These are phyloP conservation scores for Coffea eugenioides DNA, from an alignment of 257 asterid species.

Conservation along the genomic window DNA sequence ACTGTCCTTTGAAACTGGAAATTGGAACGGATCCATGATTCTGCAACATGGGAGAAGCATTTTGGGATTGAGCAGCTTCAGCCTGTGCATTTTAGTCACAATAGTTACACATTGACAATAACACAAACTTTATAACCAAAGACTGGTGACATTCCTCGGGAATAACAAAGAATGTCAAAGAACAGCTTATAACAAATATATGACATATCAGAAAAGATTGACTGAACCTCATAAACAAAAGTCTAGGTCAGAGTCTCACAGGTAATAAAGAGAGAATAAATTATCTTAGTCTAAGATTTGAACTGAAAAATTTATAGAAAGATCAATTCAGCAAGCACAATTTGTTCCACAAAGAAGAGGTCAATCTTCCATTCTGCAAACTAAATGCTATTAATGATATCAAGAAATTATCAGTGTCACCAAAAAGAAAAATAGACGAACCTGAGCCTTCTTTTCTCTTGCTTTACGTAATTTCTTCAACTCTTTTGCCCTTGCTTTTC, in stretches of 20 bases:
- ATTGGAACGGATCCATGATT: conserved; percentile 23
- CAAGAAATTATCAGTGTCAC: too few relatives aligned
- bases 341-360: too few relatives aligned
- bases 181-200: neutral
- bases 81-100: conserved; percentile 40
- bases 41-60: conserved; percentile 25
- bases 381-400: too few relatives aligned
- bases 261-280: neutral
- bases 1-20: conserved; percentile 32
- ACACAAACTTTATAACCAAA: neutral
- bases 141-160: neutral
- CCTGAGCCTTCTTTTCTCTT: conserved; percentile 91
- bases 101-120: neutral
- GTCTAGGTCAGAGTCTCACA: neutral
- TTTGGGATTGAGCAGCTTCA: conserved; percentile 60
- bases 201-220: neutral
- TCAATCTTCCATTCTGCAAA: too few relatives aligned
- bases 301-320: too few relatives aligned
- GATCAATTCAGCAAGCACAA: too few relatives aligned
- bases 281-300: too few relatives aligned
- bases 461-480: conserved; percentile 78
- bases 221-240: neutral
- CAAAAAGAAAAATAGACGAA: conserved; percentile 5
- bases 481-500: conserved; percentile 88
- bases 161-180: conserved; percentile 1